These are phyloP conservation scores for Microbotryum silenes-acaulis DNA, from an alignment of 1,284 basidiomycete species.

Conservation along the genomic window DNA sequence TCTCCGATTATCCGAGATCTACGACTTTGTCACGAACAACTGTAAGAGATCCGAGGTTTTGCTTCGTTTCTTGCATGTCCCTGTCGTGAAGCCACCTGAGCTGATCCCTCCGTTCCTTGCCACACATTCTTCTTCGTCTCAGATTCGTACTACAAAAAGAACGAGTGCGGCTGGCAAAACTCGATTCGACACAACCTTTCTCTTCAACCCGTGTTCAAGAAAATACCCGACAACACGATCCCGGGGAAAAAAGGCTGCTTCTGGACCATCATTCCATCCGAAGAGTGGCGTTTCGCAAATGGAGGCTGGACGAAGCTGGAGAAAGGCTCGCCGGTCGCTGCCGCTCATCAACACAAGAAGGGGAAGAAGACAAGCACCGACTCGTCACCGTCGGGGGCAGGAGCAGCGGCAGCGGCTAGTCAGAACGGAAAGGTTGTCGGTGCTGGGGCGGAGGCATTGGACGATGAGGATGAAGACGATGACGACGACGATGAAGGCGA, in stretches of 20 bases:
- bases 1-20: slow-evolving; percentile 86
- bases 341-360: too few relatives aligned
- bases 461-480: too few relatives aligned
- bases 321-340: not conserved
- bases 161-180: slow-evolving; percentile 91
- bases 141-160: slow-evolving; percentile 18
- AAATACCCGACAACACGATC: slow-evolving; percentile 7
- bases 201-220: slow-evolving; percentile 16
- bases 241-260: slow-evolving; percentile 12
- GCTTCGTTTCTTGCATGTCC: not conserved
- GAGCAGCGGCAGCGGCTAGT: too few relatives aligned
- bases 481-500: too few relatives aligned
- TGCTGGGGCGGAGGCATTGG: too few relatives aligned
- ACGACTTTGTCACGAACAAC: slow-evolving; percentile 78
- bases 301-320: slow-evolving; percentile 14
- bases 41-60: not conserved
- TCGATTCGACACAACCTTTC: slow-evolving; percentile 71
- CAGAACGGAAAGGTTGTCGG: too few relatives aligned
- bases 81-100: not conserved
- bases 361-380: too few relatives aligned
- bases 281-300: slow-evolving; percentile 13
- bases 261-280: slow-evolving; percentile 11
- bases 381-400: too few relatives aligned
- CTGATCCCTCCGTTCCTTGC: not conserved
- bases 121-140: not conserved